Evolutionary conservation across 2,329 filamentous ascomycete species (phyloP).

Genomic region (Hypoxylon sp.): DNA sequence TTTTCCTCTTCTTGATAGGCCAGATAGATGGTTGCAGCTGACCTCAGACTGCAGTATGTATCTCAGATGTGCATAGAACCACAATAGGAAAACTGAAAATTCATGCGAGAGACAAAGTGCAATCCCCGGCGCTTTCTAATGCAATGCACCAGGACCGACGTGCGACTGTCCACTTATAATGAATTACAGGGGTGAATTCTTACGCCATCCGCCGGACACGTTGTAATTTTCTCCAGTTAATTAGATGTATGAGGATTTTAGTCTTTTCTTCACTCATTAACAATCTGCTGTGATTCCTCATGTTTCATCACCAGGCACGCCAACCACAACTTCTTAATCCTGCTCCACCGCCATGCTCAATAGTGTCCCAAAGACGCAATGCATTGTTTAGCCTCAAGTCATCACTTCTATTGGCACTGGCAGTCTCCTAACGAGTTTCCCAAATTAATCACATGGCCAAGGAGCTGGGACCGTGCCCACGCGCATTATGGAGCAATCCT

Average conservation of each 20-base stretch:
- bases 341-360: conserved; percentile 23
- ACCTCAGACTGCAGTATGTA: conserved; percentile 27
- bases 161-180: conserved; percentile 24
- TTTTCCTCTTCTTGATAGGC: conserved; percentile 25
- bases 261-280: conserved; percentile 27
- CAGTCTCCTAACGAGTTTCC: conserved; percentile 7
- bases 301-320: conserved; percentile 43
- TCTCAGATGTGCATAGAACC: conserved; percentile 27
- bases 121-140: conserved; percentile 24
- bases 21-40: conserved; percentile 28
- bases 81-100: conserved; percentile 34
- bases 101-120: conserved; percentile 32
- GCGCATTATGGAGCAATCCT: conserved; percentile 37
- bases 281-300: conserved; percentile 38
- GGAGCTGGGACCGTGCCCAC: conserved; percentile 31
- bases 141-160: conserved; percentile 27
- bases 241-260: conserved; percentile 24
- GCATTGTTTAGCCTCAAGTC: conserved; percentile 40
- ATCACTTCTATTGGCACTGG: conserved; percentile 23
- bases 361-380: conserved; percentile 22
- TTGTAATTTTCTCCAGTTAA: conserved; percentile 22
- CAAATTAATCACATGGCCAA: conserved; percentile 34
- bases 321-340: conserved; percentile 38
- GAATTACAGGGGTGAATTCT: conserved; percentile 20
- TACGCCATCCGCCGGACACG: conserved; percentile 22